Conservation (phyloP, 495 filamentous ascomycete genomes). For the Penicillium tannophilum region DNA sequence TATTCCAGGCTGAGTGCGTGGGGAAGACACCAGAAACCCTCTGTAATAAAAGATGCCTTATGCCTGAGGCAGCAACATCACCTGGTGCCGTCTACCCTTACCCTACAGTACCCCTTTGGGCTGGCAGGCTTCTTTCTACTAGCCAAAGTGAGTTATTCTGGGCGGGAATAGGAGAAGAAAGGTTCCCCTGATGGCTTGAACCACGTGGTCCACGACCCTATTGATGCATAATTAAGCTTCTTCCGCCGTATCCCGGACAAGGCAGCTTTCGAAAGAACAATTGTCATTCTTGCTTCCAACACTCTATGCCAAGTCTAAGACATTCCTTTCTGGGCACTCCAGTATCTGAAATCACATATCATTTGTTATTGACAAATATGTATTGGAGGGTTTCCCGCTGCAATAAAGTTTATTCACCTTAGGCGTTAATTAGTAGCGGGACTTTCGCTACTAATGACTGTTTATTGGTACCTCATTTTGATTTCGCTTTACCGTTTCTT, state of each 20-base stretch:
- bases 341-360: constrained; percentile 29
- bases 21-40: background rate
- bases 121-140: background rate
- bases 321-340: background rate
- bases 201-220: background rate
- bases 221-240: constrained; percentile 12
- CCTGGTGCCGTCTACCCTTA: background rate
- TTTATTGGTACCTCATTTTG: background rate
- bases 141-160: background rate
- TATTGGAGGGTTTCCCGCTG: constrained; percentile 74
- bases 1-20: background rate
- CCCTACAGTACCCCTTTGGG: background rate
- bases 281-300: constrained; percentile 80
- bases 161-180: background rate
- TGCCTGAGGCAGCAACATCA: background rate
- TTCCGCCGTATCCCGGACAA: constrained; percentile 50
- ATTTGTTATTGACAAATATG: constrained; percentile 62
- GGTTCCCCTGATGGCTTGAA: background rate
- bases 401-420: constrained; percentile 74
- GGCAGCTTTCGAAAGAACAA: constrained; percentile 63
- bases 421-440: constrained; percentile 68
- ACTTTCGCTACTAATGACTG: constrained; percentile 7
- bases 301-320: constrained; percentile 66
- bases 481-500: background rate
- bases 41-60: background rate